Conservation (phyloP, 177 flowering plant genomes). For the Telopea speciosissima region DNA sequence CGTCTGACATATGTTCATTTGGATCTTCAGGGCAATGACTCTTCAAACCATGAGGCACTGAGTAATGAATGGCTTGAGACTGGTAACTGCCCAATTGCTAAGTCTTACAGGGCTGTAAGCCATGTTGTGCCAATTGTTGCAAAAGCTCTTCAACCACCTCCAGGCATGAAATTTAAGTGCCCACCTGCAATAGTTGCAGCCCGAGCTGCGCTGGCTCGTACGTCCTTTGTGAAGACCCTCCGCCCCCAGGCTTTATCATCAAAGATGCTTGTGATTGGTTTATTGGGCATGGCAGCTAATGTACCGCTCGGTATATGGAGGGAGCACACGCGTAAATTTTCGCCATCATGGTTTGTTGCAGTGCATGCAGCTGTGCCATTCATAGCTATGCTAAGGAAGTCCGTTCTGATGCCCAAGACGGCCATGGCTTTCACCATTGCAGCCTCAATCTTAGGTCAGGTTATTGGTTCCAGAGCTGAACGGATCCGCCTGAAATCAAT, state of each 20-base stretch:
- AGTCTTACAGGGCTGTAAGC: slow-evolving; percentile 69
- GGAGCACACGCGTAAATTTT: slow-evolving; percentile 80
- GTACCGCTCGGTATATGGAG: slow-evolving; percentile 84
- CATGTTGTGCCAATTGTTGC: slow-evolving; percentile 71
- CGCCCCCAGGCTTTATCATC: slow-evolving; percentile 78
- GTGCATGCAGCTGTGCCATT: slow-evolving; percentile 91
- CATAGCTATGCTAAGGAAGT: slow-evolving; percentile 79
- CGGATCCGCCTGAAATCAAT: slow-evolving; percentile 43
- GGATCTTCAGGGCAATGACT: slow-evolving; percentile 37
- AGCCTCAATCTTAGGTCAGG: slow-evolving; percentile 72
- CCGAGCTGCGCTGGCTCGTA: slow-evolving; percentile 67
- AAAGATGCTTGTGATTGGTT: slow-evolving; percentile 65
- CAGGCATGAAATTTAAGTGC: slow-evolving; percentile 60
- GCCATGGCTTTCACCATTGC: slow-evolving; percentile 76
- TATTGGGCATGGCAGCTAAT: slow-evolving; percentile 84
- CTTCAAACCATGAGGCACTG: slow-evolving; percentile 59
- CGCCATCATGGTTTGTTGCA: slow-evolving; percentile 72
- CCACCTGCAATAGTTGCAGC: slow-evolving; percentile 84
- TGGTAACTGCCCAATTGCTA: slow-evolving; percentile 88
- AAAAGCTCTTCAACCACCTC: slow-evolving; percentile 57
- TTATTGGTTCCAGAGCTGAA: slow-evolving; percentile 84
- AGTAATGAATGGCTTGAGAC: slow-evolving; percentile 70
- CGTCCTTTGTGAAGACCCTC: slow-evolving; percentile 61
- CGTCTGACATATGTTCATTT: not conserved
- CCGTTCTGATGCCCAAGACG: slow-evolving; percentile 73